Evolutionary conservation across 305 asterid genomes (phyloP).

Genomic region (Fraxinus platypoda): DNA sequence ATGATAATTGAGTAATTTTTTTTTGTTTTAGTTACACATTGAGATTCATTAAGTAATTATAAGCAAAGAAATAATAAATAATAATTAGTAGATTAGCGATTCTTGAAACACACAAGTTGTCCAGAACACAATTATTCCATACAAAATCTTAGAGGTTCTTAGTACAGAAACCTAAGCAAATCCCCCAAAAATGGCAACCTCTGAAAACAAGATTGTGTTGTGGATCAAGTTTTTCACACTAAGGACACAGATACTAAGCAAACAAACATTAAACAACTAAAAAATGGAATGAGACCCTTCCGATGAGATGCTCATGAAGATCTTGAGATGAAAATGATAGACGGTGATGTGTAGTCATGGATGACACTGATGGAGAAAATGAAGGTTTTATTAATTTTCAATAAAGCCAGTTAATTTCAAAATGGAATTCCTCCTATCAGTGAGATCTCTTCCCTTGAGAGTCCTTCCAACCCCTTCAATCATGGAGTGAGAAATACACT

Average conservation of each 20-base stretch:
- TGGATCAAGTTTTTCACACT: slow-evolving; percentile 4
- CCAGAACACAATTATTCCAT: background rate
- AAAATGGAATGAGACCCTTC: background rate
- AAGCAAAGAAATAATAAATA: too few species aligned
- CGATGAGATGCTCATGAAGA: background rate
- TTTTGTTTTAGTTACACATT: too few species aligned
- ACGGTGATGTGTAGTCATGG: background rate
- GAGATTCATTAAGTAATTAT: too few species aligned
- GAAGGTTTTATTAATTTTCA: slow-evolving; percentile 16
- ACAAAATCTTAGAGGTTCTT: slow-evolving; percentile 18
- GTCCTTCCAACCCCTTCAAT: slow-evolving; percentile 61
- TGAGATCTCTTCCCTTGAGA: slow-evolving; percentile 58
- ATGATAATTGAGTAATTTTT: background rate
- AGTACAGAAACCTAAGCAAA: slow-evolving; percentile 9
- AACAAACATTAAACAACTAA: background rate
- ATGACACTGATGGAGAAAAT: background rate
- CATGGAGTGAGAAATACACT: slow-evolving; percentile 45
- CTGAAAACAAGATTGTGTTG: slow-evolving; percentile 20
- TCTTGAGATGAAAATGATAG: too few species aligned
- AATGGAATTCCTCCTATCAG: slow-evolving; percentile 46
- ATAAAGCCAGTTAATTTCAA: slow-evolving; percentile 49
- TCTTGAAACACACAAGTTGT: background rate
- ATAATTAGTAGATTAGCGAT: too few species aligned
- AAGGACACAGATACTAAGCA: background rate
- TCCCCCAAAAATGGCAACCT: slow-evolving; percentile 17